Percentiles rank a stretch among this genome's conserved stretches.
phyloP scores from a whole-genome alignment of 179 eudicot species.

The Silene coronaria region DNA sequence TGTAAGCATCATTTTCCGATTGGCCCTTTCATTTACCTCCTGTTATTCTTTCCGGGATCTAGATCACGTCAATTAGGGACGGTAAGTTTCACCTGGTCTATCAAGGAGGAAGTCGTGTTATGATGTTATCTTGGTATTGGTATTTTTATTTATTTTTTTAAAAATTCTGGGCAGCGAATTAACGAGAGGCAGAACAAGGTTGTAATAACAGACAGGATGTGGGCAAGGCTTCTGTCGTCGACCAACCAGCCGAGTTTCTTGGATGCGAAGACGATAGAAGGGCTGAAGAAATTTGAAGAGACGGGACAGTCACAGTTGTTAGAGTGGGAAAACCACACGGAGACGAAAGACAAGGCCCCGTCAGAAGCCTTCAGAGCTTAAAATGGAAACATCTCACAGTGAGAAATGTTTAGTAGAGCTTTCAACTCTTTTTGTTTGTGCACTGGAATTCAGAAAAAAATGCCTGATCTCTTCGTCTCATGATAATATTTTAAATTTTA shows the following conservation, averaged over 20 bases:
- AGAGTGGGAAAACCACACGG: slow-evolving; percentile 20
- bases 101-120: not conserved
- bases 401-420: not conserved
- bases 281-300: slow-evolving; percentile 22
- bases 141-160: not conserved
- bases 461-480: too few relatives aligned
- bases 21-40: too few relatives aligned
- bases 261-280: slow-evolving; percentile 19
- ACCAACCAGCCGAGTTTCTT: slow-evolving; percentile 43
- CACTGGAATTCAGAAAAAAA: too few relatives aligned
- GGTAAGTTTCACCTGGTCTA: not conserved
- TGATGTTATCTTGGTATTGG: not conserved
- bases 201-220: slow-evolving; percentile 41
- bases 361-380: slow-evolving; percentile 8
- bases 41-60: too few relatives aligned
- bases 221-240: slow-evolving; percentile 44
- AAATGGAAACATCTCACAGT: not conserved
- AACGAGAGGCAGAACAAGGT: slow-evolving; percentile 40
- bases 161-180: slow-evolving; percentile 27
- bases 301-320: slow-evolving; percentile 17
- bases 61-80: not conserved
- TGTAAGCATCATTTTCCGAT: too few relatives aligned
- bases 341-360: slow-evolving; percentile 15
- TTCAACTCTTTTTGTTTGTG: too few relatives aligned
- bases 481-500: too few relatives aligned